Conservation (phyloP, 169 alveolate genomes). For the Eimeria maxima region DNA sequence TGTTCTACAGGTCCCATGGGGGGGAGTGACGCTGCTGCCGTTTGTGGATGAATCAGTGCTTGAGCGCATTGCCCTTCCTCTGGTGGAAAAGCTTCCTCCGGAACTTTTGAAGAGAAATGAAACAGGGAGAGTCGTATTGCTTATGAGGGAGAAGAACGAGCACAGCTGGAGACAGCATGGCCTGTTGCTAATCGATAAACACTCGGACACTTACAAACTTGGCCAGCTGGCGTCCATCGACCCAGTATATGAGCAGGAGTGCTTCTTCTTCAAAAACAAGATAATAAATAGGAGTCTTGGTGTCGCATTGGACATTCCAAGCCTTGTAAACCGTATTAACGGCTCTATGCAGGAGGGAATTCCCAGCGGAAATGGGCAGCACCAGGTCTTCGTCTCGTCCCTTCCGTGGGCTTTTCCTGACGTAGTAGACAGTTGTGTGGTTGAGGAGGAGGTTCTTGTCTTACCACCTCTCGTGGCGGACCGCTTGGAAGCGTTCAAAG, state of each 20-base stretch:
- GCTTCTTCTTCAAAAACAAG: constrained; percentile 51
- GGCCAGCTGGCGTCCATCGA: constrained; percentile 32
- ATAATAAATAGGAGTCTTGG: background rate
- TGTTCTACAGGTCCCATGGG: constrained; percentile 88
- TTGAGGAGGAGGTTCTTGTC: constrained; percentile 80
- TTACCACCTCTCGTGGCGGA: constrained; percentile 30
- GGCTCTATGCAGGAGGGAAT: background rate
- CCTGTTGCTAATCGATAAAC: background rate
- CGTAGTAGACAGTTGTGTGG: constrained; percentile 47
- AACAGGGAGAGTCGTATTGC: constrained; percentile 54
- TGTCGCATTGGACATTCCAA: background rate
- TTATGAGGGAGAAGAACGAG: constrained; percentile 41
- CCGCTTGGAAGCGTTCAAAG: constrained; percentile 22
- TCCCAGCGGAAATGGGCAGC: background rate
- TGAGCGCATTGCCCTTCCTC: constrained; percentile 34
- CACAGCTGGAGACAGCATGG: background rate
- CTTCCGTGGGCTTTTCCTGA: constrained; percentile 75
- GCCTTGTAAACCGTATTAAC: background rate
- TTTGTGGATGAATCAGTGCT: constrained; percentile 85
- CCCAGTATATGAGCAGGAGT: constrained; percentile 18
- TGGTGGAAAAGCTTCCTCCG: constrained; percentile 20
- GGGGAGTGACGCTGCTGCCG: constrained; percentile 90
- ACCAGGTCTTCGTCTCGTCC: background rate
- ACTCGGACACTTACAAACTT: background rate
- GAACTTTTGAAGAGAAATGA: constrained; percentile 69